phyloP scores from a whole-genome alignment of 805 yeast species.

The Nadsonia fulvescens region DNA sequence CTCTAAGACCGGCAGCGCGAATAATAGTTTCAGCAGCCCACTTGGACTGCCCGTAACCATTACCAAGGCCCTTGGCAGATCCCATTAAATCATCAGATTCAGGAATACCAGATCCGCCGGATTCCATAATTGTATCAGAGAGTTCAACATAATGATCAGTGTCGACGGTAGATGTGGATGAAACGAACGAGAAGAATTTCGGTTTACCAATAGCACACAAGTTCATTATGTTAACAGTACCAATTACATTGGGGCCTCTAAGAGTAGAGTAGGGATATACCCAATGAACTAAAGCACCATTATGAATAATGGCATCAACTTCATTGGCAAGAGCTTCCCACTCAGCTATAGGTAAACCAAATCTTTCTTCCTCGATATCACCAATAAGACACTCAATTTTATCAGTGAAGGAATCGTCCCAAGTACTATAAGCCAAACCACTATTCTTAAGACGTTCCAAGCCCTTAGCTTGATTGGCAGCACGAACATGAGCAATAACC shows the following conservation, averaged over 20 bases:
- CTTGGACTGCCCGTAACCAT: constrained; percentile 94
- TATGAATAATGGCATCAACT: constrained; percentile 77
- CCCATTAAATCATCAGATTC: constrained; percentile 77
- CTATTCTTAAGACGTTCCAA: constrained; percentile 58
- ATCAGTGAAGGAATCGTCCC: constrained; percentile 42
- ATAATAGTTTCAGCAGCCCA: constrained; percentile 92
- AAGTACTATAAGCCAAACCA: constrained; percentile 66
- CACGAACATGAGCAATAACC: constrained; percentile 78
- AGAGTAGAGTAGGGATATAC: constrained; percentile 83
- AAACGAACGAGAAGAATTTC: constrained; percentile 76
- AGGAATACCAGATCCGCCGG: constrained; percentile 54
- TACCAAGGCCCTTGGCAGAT: constrained; percentile 63
- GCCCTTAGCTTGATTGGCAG: constrained; percentile 48
- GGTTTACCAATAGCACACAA: constrained; percentile 66
- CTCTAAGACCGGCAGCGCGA: constrained; percentile 73
- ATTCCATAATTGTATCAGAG: constrained; percentile 48
- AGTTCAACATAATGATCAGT: constrained; percentile 61
- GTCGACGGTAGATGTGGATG: constrained; percentile 88
- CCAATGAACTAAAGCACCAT: constrained; percentile 98
- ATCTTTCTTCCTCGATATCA: constrained; percentile 50
- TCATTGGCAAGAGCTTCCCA: constrained; percentile 42
- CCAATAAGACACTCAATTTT: constrained; percentile 64
- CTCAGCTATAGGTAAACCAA: constrained; percentile 41
- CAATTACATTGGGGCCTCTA: constrained; percentile 83
- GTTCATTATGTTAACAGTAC: constrained; percentile 70